phyloP scores from a whole-genome alignment of 1,284 basidiomycete genomes.

The Sphagnurus paluster region DNA sequence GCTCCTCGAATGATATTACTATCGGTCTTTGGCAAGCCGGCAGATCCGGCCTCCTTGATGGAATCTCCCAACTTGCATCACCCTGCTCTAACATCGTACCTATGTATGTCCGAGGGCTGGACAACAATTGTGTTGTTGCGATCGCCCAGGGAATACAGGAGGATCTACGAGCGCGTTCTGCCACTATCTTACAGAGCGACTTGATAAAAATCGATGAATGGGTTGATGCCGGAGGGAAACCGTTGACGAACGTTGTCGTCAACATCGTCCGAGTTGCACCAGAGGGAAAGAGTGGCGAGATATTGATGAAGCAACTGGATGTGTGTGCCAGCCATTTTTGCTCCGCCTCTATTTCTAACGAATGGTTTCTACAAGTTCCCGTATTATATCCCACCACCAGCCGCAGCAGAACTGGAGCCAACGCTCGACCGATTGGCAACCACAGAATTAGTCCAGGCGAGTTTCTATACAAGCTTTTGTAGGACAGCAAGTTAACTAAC shows the following conservation, averaged over 20 bases:
- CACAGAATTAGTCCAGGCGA: conserved; percentile 29
- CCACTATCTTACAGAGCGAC: conserved; percentile 43
- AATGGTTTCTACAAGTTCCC: conserved; percentile 27
- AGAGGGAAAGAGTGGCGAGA: conserved; percentile 11
- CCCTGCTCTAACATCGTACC: conserved; percentile 52
- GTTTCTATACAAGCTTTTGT: background rate
- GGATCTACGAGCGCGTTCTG: conserved; percentile 38
- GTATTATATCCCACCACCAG: conserved; percentile 29
- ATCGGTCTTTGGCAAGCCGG: conserved; percentile 52
- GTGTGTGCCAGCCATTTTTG: conserved; percentile 19
- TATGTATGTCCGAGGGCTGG: conserved; percentile 30
- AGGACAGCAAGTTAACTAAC: background rate
- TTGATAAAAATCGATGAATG: conserved; percentile 38
- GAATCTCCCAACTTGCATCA: conserved; percentile 39
- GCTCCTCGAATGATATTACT: conserved; percentile 30
- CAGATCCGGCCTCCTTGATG: conserved; percentile 35
- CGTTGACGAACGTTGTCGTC: conserved; percentile 47
- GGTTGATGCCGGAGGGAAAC: conserved; percentile 29
- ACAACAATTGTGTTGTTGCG: conserved; percentile 21
- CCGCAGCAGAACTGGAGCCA: conserved; percentile 12
- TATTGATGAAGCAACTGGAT: conserved; percentile 24
- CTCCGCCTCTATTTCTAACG: background rate
- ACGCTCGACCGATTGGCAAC: conserved; percentile 23
- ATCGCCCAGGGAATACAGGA: conserved; percentile 35
- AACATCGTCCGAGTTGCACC: conserved; percentile 42